Evolutionary conservation across 495 filamentous ascomycete species (phyloP).

Genomic region (Trichoderma parareesei): DNA sequence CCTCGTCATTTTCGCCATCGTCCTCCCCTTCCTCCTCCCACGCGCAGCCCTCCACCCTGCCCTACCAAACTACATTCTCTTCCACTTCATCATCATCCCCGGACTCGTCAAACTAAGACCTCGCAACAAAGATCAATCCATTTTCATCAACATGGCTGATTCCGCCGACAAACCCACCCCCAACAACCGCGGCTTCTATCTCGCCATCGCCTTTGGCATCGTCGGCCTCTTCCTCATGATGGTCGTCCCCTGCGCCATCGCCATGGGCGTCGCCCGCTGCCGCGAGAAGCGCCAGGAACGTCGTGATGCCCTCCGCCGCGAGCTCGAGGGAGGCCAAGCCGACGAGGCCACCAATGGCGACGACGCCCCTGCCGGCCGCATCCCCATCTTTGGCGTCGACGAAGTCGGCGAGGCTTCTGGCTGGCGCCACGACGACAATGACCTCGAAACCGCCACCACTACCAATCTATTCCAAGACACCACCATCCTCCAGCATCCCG

Average conservation of each 20-base stretch:
- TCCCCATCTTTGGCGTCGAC: neutral
- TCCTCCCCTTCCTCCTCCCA: neutral
- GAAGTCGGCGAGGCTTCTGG: neutral
- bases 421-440: neutral
- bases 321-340: neutral
- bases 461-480: neutral
- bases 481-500: neutral
- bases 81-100: neutral
- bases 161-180: neutral
- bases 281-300: constrained; percentile 1
- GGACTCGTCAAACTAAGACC: neutral
- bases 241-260: neutral
- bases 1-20: neutral
- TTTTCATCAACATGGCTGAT: neutral
- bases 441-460: neutral
- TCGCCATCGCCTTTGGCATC: neutral
- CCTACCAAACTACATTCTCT: neutral
- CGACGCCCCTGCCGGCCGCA: neutral
- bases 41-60: neutral
- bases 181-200: neutral
- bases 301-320: neutral
- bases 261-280: neutral
- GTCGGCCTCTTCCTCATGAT: neutral
- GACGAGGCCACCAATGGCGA: neutral
- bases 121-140: neutral